Evolutionary conservation across 768 basidiomycete genomes (phyloP).

Genomic region (Tylopilus vinaceipallidus): DNA sequence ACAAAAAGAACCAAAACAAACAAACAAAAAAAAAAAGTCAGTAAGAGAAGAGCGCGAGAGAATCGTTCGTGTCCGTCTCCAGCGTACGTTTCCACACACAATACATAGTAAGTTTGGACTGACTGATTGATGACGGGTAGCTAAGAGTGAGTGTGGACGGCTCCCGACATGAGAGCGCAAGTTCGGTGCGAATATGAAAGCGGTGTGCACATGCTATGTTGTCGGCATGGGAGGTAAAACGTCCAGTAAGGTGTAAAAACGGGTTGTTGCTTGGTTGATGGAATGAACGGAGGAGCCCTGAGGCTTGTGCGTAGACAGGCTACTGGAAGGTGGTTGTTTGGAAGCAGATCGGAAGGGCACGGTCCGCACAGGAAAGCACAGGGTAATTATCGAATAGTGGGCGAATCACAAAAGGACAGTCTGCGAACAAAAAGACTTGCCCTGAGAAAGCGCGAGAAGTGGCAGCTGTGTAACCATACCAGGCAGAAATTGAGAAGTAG

Average conservation of each 20-base stretch:
- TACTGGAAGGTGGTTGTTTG: constrained; percentile 20
- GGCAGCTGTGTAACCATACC: constrained; percentile 27
- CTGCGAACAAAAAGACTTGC: constrained; percentile 25
- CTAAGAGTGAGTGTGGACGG: constrained; percentile 23
- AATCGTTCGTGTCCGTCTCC: constrained; percentile 29
- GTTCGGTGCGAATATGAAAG: constrained; percentile 1
- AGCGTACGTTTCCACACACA: constrained; percentile 28
- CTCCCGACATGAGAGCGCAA: constrained; percentile 4
- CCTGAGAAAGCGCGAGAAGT: constrained; percentile 24
- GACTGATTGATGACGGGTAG: constrained; percentile 8
- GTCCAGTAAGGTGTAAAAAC: constrained; percentile 25
- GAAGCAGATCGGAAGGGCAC: constrained; percentile 14
- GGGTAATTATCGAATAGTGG: constrained; percentile 30
- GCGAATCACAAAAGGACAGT: constrained; percentile 24
- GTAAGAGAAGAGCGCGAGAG: constrained; percentile 2
- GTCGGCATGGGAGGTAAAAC: constrained; percentile 17
- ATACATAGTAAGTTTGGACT: constrained; percentile 20
- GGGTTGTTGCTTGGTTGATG: constrained; percentile 19
- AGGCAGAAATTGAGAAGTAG: constrained; percentile 34
- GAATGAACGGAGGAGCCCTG: constrained; percentile 27
- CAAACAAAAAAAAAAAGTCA: constrained; percentile 13
- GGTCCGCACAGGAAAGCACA: constrained; percentile 25
- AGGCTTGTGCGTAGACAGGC: constrained; percentile 16
- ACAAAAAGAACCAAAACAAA: constrained; percentile 15
- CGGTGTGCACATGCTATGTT: constrained; percentile 10